Base-by-base conservation (phyloP, 371 early-diverging fungal species). In the Mucor lusitanicus region DNA sequence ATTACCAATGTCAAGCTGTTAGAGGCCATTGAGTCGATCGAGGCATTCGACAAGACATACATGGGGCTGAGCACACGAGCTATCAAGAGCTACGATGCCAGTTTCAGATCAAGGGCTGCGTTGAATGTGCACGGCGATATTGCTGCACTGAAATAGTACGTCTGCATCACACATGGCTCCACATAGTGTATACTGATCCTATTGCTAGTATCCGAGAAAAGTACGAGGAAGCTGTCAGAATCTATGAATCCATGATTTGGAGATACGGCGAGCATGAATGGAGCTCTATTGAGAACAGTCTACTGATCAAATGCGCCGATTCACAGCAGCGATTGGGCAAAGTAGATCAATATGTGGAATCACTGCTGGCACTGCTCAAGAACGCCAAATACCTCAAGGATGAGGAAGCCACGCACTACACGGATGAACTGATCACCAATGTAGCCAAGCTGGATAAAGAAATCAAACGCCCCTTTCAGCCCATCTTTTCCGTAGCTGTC, bases 131-230 rank as follows among this genome's bases (percentile, higher is more conserved):
- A 90, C 61, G 87, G 90, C 3, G 94, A 94, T 65, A 87, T 93
- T 54, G 94, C 95, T 0, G 84, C 88, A 3, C 71, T 92, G 11
- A 87, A 91, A 75, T 93, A 88, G 92, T 94, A 88, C 70, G 90
- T 74, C 11, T 25, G 57, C 30, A 12, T 12, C 37, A 35, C 33
- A 42, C 21, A n/a, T 19, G n/a, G n/a, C 39, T 12, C 8, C 25
- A 46, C 19, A 1, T 6, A 27, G 27, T n/a, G 53, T 7, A 2
- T 3, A 53, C 19, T 33, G 44, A 35, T 13, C 0, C 27, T 57
- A 1, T 21, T 19, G 23, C 25, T 64, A 92, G 93, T 73, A 65
- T 77, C 39, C 82, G 93, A 48, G 81, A 82, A 54, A 85, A 86
- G 55, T 89, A 88, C 65, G 84, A 81, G 12, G 89, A 88, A 63